Percentiles rank a stretch among this genome's conserved stretches.
These are phyloP conservation scores for Cryptococcus sp. DNA, from an alignment of 1,284 basidiomycete species.

Conservation along the genomic window DNA sequence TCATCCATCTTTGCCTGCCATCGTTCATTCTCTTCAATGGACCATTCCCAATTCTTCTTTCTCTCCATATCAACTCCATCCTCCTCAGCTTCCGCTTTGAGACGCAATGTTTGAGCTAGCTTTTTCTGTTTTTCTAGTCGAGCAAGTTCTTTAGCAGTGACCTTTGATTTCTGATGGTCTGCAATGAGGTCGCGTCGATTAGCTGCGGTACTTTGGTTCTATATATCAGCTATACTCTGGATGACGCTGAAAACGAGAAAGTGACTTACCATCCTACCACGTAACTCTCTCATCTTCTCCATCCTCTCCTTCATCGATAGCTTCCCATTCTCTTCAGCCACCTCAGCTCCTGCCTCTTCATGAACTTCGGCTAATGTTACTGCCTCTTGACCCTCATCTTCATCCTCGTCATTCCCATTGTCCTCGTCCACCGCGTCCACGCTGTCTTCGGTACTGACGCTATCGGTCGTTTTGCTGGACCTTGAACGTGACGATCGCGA, in stretches of 20 bases:
- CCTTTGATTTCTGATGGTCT: constrained; percentile 70
- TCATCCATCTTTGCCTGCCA: constrained; percentile 84
- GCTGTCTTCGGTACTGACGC: constrained; percentile 1
- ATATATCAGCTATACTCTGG: background rate
- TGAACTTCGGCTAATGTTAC: background rate
- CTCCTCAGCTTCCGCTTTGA: constrained; percentile 83
- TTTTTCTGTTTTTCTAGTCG: constrained; percentile 80
- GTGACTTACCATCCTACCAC: constrained; percentile 16
- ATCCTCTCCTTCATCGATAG: constrained; percentile 1
- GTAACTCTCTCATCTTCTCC: constrained; percentile 16
- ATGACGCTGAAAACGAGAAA: background rate
- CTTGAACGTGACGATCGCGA: background rate
- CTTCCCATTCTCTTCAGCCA: background rate
- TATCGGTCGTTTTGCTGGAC: constrained; percentile 5
- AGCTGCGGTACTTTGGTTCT: constrained; percentile 71
- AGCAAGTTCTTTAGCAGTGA: constrained; percentile 68
- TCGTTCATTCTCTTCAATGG: constrained; percentile 86
- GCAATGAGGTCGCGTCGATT: constrained; percentile 79
- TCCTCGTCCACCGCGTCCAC: background rate
- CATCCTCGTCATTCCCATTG: background rate
- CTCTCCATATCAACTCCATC: constrained; percentile 67
- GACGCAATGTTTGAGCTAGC: constrained; percentile 78
- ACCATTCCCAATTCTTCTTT: constrained; percentile 88
- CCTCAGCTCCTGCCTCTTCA: background rate
- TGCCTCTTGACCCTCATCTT: background rate